Evolutionary conservation across 345 rosid genomes (phyloP).

Genomic region (Moricandia moricandioides): DNA sequence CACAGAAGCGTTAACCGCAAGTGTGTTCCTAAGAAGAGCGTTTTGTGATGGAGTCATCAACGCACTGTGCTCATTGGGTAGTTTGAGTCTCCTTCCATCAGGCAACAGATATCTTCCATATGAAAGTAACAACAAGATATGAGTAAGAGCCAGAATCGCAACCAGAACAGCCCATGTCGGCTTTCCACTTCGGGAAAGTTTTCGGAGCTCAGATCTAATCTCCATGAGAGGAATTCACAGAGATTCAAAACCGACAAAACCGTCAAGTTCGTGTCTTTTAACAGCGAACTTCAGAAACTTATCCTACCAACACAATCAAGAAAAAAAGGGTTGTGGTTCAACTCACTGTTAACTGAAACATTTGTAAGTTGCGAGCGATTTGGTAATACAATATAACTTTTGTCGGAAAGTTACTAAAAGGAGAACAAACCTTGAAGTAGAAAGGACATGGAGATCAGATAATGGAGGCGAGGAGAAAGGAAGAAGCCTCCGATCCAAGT

Average conservation of each 20-base stretch:
- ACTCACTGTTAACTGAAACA: not conserved
- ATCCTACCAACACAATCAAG: conserved; percentile 5
- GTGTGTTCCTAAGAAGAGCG: conserved; percentile 55
- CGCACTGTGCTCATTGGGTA: conserved; percentile 40
- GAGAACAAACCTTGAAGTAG: not conserved
- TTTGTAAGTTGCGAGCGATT: not conserved
- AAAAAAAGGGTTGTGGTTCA: not conserved
- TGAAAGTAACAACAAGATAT: conserved; percentile 52
- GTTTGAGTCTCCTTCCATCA: conserved; percentile 60
- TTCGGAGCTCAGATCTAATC: conserved; percentile 36
- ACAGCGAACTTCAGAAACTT: conserved; percentile 1
- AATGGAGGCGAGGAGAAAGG: not conserved
- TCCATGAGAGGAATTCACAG: conserved; percentile 43
- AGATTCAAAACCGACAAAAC: conserved; percentile 14
- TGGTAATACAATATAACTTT: not conserved
- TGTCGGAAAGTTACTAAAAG: not conserved
- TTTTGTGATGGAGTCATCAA: conserved; percentile 42
- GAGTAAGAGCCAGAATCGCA: conserved; percentile 50
- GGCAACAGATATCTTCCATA: conserved; percentile 50
- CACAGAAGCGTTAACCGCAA: conserved; percentile 49
- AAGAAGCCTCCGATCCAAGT: conserved; percentile 11
- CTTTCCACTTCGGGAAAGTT: conserved; percentile 41
- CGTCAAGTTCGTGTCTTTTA: not conserved
- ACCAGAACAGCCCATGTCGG: conserved; percentile 58
- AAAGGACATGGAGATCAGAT: not conserved